Percentiles rank a stretch among this genome's conserved stretches.
These are phyloP conservation scores for Terfezia boudieri DNA, from an alignment of 495 filamentous ascomycete genomes.

Conservation along the genomic window DNA sequence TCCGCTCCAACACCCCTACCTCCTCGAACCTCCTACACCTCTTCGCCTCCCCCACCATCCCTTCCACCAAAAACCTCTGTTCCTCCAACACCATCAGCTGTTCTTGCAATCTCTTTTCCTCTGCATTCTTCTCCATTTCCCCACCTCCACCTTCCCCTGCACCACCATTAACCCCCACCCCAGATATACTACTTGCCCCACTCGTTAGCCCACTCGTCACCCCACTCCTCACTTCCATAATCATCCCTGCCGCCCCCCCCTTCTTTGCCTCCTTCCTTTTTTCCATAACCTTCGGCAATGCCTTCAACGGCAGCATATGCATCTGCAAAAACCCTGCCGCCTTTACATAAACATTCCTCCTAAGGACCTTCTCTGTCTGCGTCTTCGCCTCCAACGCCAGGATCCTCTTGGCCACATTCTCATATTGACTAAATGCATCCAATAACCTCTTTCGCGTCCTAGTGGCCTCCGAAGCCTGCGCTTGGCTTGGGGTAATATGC, in stretches of 20 bases:
- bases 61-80: conserved; percentile 72
- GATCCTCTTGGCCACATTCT: conserved; percentile 61
- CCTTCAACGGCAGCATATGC: conserved; percentile 81
- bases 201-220: conserved; percentile 64
- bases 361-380: conserved; percentile 50
- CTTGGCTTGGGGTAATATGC: conserved; percentile 11
- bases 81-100: conserved; percentile 79
- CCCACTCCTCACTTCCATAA: conserved; percentile 68
- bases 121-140: conserved; percentile 51
- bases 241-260: conserved; percentile 29
- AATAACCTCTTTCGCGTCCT: conserved; percentile 79
- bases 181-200: conserved; percentile 37
- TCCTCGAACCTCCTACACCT: conserved; percentile 75
- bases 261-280: conserved; percentile 47
- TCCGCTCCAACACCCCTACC: conserved; percentile 52
- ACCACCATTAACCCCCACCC: conserved; percentile 76
- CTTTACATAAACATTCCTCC: conserved; percentile 65
- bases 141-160: conserved; percentile 24
- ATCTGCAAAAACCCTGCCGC: conserved; percentile 68
- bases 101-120: conserved; percentile 74
- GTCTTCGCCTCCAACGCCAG: conserved; percentile 53
- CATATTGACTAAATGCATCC: conserved; percentile 79
- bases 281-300: conserved; percentile 49
- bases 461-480: conserved; percentile 65
- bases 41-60: conserved; percentile 69